Evolutionary conservation across 352 stramenopile species (phyloP), one percentile per base, ranked within the genome.

Genomic region (Bremia lactucae): DNA sequence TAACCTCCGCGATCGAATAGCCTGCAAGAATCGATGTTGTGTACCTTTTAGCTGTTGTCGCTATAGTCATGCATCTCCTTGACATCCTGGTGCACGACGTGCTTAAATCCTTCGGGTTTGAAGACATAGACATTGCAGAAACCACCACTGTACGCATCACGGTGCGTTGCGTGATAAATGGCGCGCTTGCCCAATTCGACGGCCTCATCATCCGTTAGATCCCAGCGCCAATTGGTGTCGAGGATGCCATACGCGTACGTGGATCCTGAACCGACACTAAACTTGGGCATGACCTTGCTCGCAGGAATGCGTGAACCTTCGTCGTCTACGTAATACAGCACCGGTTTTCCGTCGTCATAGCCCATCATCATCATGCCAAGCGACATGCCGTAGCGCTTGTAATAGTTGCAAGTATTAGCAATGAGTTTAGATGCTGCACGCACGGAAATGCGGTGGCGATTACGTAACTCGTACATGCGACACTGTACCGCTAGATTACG

Each of bases 251-350:
- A 99, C 7, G 97, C 96, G 75, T 98, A 99, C 10, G 95, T 99
- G 19, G 93, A 98, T 35, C 97, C 97, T 22, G 89, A 98, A 33
- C 97, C 97, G 24, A 99, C 96, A 28, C 89, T 98, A 68, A 99
- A 99, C 67, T 97, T 96, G 57, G 94, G 82, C 28, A 95, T 82
- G 46, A 87, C 68, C 50, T 90, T 80, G 31, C 96, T 96, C 16
- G 95, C 96, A 50, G 97, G 87, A 29, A 99, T 89, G 33, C 97
- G 82, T 10, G 95, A 99, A 44, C 95, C 97, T 62, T 99, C 96
- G 59, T 99, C 93, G 69, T 99, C 97, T n/a, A 99, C 95, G 61
- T 99, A 99, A 72, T 99, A 99, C 14, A 99, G 82, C 65, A 97
- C 88, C 4, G 96, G 95, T 45, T 97, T 86, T 24, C 81, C 85